phyloP scores from a whole-genome alignment of 1,139 yeast genomes.

The Keqinozyma sinolaborantium region DNA sequence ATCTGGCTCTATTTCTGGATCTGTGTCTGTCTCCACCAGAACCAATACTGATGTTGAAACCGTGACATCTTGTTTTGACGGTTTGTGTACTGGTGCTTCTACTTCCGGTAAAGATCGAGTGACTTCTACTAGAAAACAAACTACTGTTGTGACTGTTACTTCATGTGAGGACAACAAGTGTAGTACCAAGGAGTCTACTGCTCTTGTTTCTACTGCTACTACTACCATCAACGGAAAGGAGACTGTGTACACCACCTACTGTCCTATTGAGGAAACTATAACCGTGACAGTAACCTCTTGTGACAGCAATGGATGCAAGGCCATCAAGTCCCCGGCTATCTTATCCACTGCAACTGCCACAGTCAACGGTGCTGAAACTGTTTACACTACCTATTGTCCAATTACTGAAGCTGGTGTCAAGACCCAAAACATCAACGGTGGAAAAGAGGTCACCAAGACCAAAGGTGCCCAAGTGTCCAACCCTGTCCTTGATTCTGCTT shows the following conservation, averaged over 20 bases:
- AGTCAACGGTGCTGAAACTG: constrained; percentile 18
- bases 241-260: constrained; percentile 30
- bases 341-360: constrained; percentile 20
- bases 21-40: constrained; percentile 12
- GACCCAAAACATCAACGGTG: not conserved
- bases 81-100: constrained; percentile 24
- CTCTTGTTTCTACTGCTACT: constrained; percentile 41
- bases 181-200: constrained; percentile 30
- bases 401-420: constrained; percentile 4
- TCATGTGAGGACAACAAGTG: constrained; percentile 39
- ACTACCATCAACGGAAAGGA: constrained; percentile 23
- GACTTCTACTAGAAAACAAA: constrained; percentile 36
- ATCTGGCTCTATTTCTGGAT: constrained; percentile 5
- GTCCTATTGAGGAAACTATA: constrained; percentile 26
- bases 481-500: not conserved
- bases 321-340: constrained; percentile 20
- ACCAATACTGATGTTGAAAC: constrained; percentile 14
- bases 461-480: not conserved
- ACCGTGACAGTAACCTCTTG: constrained; percentile 20
- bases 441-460: not conserved
- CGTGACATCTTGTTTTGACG: constrained; percentile 26
- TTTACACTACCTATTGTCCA: constrained; percentile 8
- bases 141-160: constrained; percentile 38
- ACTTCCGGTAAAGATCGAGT: constrained; percentile 9
- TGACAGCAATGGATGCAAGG: constrained; percentile 14